Evolutionary conservation across 2,329 filamentous ascomycete species (phyloP).

Genomic region (Bipolaris cookei): DNA sequence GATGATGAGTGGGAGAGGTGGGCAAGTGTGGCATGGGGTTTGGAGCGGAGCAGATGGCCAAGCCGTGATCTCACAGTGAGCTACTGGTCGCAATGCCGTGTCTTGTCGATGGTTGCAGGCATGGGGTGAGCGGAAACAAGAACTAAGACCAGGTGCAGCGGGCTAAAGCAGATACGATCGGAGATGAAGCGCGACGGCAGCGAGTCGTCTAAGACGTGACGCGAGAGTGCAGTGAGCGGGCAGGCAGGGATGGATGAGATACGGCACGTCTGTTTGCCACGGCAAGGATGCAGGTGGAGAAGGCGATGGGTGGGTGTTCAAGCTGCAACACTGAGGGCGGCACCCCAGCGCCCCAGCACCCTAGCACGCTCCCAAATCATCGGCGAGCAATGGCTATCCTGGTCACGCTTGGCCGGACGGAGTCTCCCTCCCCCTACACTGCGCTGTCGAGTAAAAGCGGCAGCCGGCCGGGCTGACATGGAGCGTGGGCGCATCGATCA

Average conservation of each 20-base stretch:
- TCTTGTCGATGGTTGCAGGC: conserved; percentile 27
- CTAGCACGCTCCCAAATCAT: no score
- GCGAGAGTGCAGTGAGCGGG: conserved; percentile 25
- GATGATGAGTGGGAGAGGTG: conserved; percentile 23
- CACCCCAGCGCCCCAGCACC: no score
- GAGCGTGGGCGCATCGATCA: conserved; percentile 17
- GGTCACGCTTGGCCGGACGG: conserved; percentile 31
- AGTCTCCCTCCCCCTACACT: conserved; percentile 16
- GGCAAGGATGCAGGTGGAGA: conserved; percentile 20
- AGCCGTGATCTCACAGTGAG: conserved; percentile 41
- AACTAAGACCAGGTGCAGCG: conserved; percentile 23
- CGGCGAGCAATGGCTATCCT: conserved; percentile 23
- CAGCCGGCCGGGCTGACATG: not conserved
- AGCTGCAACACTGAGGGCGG: conserved; percentile 17
- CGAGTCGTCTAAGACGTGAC: conserved; percentile 36
- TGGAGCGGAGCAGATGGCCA: conserved; percentile 23
- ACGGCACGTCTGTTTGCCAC: conserved; percentile 30
- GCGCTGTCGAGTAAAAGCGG: conserved; percentile 7
- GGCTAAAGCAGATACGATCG: conserved; percentile 47
- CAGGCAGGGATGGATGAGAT: conserved; percentile 20
- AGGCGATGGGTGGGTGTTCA: conserved; percentile 22
- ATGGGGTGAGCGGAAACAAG: conserved; percentile 37
- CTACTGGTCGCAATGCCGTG: conserved; percentile 29
- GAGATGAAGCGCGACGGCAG: conserved; percentile 46
- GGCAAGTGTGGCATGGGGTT: conserved; percentile 35